A percentile compares a stretch with the other conserved stretches of the same genome.
Evolutionary conservation across 495 filamentous ascomycete genomes (phyloP).

Genomic region (Daldinia grandis): DNA sequence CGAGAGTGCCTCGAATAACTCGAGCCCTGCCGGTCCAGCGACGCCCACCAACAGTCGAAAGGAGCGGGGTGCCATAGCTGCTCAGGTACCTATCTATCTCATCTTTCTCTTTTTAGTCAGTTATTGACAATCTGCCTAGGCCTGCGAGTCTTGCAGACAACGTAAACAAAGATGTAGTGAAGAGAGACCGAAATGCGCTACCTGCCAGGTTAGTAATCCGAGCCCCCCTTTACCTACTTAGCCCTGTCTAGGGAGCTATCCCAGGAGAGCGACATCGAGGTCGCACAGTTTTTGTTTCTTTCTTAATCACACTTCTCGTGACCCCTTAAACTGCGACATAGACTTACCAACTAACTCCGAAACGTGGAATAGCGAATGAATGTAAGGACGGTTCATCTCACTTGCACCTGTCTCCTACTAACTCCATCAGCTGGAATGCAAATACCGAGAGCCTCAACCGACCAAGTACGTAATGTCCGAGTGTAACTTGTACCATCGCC

Average conservation of each 20-base stretch:
- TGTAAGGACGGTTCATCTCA: constrained; percentile 34
- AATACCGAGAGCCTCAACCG: constrained; percentile 67
- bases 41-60: constrained; percentile 49
- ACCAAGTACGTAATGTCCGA: constrained; percentile 63
- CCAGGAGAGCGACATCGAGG: constrained; percentile 8
- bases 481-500: constrained; percentile 21
- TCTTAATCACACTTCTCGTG: constrained; percentile 16
- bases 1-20: constrained; percentile 37
- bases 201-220: constrained; percentile 53
- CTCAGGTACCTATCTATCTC: constrained; percentile 51
- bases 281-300: constrained; percentile 15
- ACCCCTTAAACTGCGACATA: constrained; percentile 17
- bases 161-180: constrained; percentile 94
- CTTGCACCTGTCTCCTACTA: constrained; percentile 36
- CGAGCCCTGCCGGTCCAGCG: constrained; percentile 43
- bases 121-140: constrained; percentile 50
- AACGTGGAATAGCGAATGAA: constrained; percentile 40
- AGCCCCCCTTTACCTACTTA: constrained; percentile 9
- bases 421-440: constrained; percentile 60
- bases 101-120: background rate
- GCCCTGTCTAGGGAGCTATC: background rate
- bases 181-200: constrained; percentile 78
- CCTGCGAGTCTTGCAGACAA: constrained; percentile 81
- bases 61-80: constrained; percentile 59
- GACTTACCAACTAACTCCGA: constrained; percentile 42